Percentiles rank a stretch among this genome's conserved stretches.
These are phyloP conservation scores for Lachnellula subtilissima DNA, from an alignment of 2,329 filamentous ascomycete species.

Conservation along the genomic window DNA sequence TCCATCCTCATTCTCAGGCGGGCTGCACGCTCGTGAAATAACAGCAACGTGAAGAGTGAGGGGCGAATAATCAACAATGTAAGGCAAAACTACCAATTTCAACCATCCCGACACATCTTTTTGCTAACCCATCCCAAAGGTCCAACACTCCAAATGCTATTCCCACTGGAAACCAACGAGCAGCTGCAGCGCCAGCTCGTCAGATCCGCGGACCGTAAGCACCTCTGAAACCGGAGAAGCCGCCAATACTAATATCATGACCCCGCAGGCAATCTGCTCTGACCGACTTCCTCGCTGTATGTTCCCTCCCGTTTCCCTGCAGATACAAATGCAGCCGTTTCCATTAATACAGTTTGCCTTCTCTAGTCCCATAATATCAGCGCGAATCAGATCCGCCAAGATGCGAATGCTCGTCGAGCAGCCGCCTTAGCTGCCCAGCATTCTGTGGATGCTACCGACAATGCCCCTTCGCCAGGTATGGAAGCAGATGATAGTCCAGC, in stretches of 20 bases:
- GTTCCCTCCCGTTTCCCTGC: constrained; percentile 20
- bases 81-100: background rate
- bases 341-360: constrained; percentile 41
- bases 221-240: background rate
- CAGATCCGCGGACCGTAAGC: constrained; percentile 31
- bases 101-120: background rate
- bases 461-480: constrained; percentile 17
- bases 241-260: background rate
- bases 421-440: constrained; percentile 34
- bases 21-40: background rate
- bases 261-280: constrained; percentile 53
- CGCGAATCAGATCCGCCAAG: constrained; percentile 48
- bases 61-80: background rate
- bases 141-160: constrained; percentile 5
- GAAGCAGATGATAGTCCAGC: constrained; percentile 25
- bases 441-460: constrained; percentile 36
- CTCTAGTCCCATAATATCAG: constrained; percentile 67
- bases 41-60: background rate
- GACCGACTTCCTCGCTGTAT: constrained; percentile 62
- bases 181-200: constrained; percentile 9
- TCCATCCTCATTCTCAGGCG: background rate
- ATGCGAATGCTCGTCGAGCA: constrained; percentile 43
- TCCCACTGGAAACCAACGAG: background rate
- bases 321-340: background rate
- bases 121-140: constrained; percentile 1